Evolutionary conservation across 768 basidiomycete genomes (phyloP).

Genomic region (Rickenella mellea): DNA sequence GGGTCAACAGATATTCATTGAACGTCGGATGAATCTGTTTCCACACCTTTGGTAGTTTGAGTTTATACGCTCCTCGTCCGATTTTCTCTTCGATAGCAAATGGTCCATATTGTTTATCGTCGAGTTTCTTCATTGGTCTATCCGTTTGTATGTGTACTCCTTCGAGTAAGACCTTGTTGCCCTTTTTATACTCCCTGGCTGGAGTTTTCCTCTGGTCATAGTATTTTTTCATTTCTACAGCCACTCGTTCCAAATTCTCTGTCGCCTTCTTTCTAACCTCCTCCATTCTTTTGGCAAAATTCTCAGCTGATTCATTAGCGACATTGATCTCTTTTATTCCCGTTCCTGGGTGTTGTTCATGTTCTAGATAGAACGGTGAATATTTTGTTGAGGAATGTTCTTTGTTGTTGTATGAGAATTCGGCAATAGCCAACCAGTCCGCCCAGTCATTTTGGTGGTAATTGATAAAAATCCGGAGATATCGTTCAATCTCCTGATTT

Average conservation of each 20-base stretch:
- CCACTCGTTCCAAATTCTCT: background rate
- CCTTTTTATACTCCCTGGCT: conserved; percentile 5
- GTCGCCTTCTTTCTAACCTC: background rate
- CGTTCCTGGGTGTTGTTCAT: conserved; percentile 11
- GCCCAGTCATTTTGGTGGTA: conserved; percentile 23
- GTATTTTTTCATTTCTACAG: conserved; percentile 3
- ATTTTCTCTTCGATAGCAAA: background rate
- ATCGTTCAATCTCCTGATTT: conserved; percentile 31
- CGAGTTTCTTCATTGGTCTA: conserved; percentile 9
- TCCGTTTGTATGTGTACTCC: conserved; percentile 14
- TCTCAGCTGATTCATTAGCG: background rate
- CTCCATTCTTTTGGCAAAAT: conserved; percentile 1
- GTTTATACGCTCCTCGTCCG: background rate
- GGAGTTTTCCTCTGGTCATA: conserved; percentile 1
- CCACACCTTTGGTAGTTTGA: background rate
- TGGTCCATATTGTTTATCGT: background rate
- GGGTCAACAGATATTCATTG: background rate
- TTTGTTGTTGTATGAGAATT: conserved; percentile 25
- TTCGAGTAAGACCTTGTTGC: conserved; percentile 20
- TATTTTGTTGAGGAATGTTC: conserved; percentile 13
- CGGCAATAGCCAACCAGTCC: conserved; percentile 16
- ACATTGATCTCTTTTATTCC: conserved; percentile 1
- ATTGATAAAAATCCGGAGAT: conserved; percentile 23
- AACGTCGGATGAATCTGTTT: background rate
- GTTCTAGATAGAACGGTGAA: conserved; percentile 19